Percentiles rank a stretch among this genome's conserved stretches.
Conservation (phyloP, 2,329 filamentous ascomycete genomes). For the Curvularia sp. region DNA sequence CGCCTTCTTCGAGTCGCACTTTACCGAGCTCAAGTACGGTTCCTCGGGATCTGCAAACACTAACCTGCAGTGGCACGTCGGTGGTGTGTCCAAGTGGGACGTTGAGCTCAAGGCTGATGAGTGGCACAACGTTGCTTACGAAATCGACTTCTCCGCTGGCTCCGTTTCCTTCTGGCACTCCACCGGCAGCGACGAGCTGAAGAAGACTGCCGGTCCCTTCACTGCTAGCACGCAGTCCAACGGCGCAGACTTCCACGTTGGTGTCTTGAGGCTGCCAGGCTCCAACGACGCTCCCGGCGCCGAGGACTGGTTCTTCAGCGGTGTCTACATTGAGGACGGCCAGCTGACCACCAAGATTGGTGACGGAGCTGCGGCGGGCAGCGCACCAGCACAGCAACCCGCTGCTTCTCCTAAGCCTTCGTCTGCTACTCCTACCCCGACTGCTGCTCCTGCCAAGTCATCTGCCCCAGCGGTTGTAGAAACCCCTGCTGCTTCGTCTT, state of each 20-base stretch:
- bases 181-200: constrained; percentile 65
- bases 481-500: constrained; percentile 15
- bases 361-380: constrained; percentile 24
- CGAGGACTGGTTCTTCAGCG: constrained; percentile 76
- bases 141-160: constrained; percentile 69
- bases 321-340: constrained; percentile 72
- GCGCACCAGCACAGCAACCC: constrained; percentile 10
- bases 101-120: constrained; percentile 66
- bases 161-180: constrained; percentile 75
- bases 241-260: constrained; percentile 75
- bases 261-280: constrained; percentile 69
- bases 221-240: constrained; percentile 68
- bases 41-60: constrained; percentile 57
- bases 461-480: constrained; percentile 3
- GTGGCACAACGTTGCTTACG: constrained; percentile 80
- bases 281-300: constrained; percentile 58
- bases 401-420: constrained; percentile 16
- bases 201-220: constrained; percentile 66
- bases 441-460: constrained; percentile 3
- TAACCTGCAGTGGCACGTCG: constrained; percentile 69
- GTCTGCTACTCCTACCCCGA: constrained; percentile 7
- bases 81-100: constrained; percentile 67
- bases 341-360: constrained; percentile 44
- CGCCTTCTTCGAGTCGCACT: constrained; percentile 71
- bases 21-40: constrained; percentile 75